Evolutionary conservation across 192 early-diverging fungal genomes (phyloP).

Genomic region (Lobosporangium transversale): DNA sequence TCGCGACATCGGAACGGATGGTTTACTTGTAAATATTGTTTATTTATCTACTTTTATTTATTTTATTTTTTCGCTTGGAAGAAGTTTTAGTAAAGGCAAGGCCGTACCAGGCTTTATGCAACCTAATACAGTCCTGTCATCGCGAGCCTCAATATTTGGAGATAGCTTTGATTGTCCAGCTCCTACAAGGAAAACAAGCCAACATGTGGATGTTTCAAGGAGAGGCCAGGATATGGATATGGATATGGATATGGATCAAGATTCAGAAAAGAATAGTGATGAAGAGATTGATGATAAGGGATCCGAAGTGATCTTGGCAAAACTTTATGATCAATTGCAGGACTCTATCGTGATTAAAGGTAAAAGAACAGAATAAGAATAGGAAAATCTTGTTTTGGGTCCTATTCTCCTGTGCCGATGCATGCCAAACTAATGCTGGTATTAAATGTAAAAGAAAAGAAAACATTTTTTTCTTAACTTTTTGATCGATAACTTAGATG

Average conservation of each 20-base stretch:
- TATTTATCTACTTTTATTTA: too few species aligned
- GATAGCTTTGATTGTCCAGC: conserved; percentile 13
- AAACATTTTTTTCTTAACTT: too few species aligned
- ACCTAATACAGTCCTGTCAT: conserved; percentile 30
- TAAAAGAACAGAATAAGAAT: not conserved
- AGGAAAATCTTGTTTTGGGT: not conserved
- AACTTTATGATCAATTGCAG: conserved; percentile 32
- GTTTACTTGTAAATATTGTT: too few species aligned
- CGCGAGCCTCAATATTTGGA: conserved; percentile 37
- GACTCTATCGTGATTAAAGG: conserved; percentile 39
- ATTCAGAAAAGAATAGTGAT: conserved; percentile 6
- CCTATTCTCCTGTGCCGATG: too few species aligned
- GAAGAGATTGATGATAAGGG: conserved; percentile 17
- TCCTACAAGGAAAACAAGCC: too few species aligned
- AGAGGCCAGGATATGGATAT: not conserved
- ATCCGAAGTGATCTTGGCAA: conserved; percentile 17
- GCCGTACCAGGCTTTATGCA: conserved; percentile 28
- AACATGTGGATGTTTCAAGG: not conserved
- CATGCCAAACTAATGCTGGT: too few species aligned
- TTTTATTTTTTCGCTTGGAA: not conserved
- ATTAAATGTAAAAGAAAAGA: too few species aligned
- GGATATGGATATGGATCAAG: not conserved
- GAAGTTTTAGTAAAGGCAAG: conserved; percentile 9
- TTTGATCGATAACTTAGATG: not conserved
- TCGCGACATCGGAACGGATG: too few species aligned